Conservation (phyloP, 257 asterid species). For the Solanum sitiens region DNA sequence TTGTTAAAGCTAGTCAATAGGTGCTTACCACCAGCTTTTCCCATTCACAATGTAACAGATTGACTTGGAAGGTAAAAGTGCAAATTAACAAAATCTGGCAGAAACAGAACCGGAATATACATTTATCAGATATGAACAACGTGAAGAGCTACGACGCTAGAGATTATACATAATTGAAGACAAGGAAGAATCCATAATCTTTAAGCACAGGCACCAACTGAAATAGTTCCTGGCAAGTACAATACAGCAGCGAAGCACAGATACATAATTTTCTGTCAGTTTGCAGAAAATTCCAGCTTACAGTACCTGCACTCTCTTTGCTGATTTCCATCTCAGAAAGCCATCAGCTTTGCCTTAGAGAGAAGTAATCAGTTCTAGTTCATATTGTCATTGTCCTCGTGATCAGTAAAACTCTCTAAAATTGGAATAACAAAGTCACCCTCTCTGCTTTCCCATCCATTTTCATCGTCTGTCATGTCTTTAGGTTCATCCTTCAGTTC, state of each 20-base stretch:
- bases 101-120: background rate
- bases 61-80: background rate
- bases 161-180: background rate
- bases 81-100: background rate
- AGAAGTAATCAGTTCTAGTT: background rate
- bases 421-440: constrained; percentile 58
- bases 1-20: background rate
- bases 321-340: background rate
- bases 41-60: background rate
- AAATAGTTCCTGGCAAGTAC: background rate
- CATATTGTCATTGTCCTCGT: background rate
- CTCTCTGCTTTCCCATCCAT: constrained; percentile 9
- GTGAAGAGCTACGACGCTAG: background rate
- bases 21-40: background rate
- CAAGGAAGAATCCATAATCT: background rate
- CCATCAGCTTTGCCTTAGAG: background rate
- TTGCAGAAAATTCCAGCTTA: background rate
- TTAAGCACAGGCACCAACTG: background rate
- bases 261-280: background rate
- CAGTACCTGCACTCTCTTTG: background rate
- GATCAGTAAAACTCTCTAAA: constrained; percentile 22
- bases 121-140: background rate
- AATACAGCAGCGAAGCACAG: background rate
- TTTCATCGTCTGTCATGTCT: background rate
- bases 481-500: constrained; percentile 10